Evolutionary conservation across 257 asterid species (phyloP), one percentile per base, ranked within the genome.

Genomic region (Cruciata laevipes): DNA sequence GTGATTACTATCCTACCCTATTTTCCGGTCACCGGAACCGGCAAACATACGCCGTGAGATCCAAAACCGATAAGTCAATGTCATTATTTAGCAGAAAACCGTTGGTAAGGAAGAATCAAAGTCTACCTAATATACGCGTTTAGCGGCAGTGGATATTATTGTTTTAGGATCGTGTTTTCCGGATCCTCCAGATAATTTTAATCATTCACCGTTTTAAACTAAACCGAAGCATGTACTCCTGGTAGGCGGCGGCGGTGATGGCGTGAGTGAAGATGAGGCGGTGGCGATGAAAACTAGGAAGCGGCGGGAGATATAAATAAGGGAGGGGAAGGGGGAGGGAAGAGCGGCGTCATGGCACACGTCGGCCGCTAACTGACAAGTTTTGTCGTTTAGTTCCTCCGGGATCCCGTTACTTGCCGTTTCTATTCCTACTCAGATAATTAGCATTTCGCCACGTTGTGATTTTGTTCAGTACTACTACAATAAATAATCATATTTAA

Each of bases 321-420:
- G 20, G 42, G 65, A 60, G 40, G 65, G 47, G 18, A 35, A 30
- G 12, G 65, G 47, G 18, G 62, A 30, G 12, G 60, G 5, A 11
- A 0, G 44, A 52, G 49, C 3, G 14, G 59, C 78, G 78, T 74
- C 78, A 74, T 37, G 73, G 70, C 78, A 30, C 74, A 68, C 78
- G 78, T 74, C 53, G 63, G 51, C 38, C 42, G 20, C 71, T 56
- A 27, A 13, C 13, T 24, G 27, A 64, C 65, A 37, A 1, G 10
- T 24, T 23, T 63, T 18, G 32, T 32, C 71, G 67, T 63, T 27
- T 9, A 14, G 25, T 6, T 18, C 30, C 1, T n/a, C 40, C 63
- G 3, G 16, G 5, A 27, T 30, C 16, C 21, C 42, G 47, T 2
- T 44, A 33, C 49, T 42, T 1, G n/a, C 59, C 67, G 67, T 55